Conservation (phyloP, 345 rosid species). For the Eucalyptus pauciflora region DNA sequence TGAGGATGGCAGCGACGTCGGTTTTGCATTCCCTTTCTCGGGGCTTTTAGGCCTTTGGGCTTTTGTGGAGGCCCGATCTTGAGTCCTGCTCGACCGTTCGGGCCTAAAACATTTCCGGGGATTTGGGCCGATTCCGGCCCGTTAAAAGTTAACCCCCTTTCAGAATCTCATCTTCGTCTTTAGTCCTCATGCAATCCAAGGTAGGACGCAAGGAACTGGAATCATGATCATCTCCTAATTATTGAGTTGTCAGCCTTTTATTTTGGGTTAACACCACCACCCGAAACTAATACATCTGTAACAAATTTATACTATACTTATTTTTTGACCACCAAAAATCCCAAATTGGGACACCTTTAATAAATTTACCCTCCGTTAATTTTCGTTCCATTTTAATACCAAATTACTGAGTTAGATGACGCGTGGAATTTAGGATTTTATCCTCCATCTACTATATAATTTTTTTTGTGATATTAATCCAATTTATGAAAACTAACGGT, state of each 20-base stretch:
- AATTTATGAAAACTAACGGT: too few species aligned
- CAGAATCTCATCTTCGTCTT: neutral
- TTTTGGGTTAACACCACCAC: neutral
- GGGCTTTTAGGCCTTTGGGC: neutral
- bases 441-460: rapidly evolving
- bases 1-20: neutral
- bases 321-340: rapidly evolving
- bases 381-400: rapidly evolving
- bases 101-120: neutral
- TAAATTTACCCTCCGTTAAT: rapidly evolving
- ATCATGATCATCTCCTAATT: neutral
- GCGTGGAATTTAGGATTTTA: rapidly evolving
- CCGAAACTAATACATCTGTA: rapidly evolving
- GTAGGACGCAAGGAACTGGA: neutral
- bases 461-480: neutral
- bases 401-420: too few species aligned
- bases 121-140: neutral
- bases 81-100: neutral
- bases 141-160: neutral
- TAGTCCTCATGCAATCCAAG: neutral
- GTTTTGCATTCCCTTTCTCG: rapidly evolving
- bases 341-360: rapidly evolving
- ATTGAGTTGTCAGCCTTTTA: neutral
- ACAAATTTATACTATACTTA: rapidly evolving
- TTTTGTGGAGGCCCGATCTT: neutral